phyloP scores from a whole-genome alignment of 352 stramenopile species.

The Globisporangium sylvaticum region DNA sequence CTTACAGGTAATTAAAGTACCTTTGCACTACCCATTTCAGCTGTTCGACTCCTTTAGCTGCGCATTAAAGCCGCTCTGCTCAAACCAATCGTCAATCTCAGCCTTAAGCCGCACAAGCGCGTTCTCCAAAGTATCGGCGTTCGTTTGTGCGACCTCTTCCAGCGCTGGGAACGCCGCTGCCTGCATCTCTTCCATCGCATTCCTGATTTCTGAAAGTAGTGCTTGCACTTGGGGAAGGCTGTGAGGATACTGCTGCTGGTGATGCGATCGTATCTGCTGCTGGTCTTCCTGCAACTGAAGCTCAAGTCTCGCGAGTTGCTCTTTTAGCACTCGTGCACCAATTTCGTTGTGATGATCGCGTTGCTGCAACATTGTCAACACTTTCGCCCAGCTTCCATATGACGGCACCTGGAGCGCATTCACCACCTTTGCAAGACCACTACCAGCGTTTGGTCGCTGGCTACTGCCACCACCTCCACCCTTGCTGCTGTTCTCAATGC shows the following conservation, averaged over 20 bases:
- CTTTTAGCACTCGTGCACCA: neutral
- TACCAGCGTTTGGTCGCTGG: neutral
- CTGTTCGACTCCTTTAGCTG: conserved; percentile 1
- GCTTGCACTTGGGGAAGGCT: neutral
- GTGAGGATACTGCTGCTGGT: neutral
- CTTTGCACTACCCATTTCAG: neutral
- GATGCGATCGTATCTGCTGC: conserved; percentile 12
- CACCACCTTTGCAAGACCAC: conserved; percentile 19
- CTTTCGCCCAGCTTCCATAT: conserved; percentile 23
- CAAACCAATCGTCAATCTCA: conserved; percentile 28
- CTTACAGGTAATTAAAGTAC: neutral
- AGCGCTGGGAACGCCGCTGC: conserved; percentile 19
- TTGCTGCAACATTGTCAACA: conserved; percentile 18
- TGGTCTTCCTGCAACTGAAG: conserved; percentile 21
- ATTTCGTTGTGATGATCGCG: neutral
- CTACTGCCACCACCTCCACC: neutral
- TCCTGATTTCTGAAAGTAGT: conserved; percentile 17
- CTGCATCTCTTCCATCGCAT: conserved; percentile 16
- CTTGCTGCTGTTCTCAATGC: neutral
- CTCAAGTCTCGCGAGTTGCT: conserved; percentile 15
- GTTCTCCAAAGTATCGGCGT: conserved; percentile 18
- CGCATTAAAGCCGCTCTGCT: conserved; percentile 29
- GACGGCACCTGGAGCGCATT: conserved; percentile 14
- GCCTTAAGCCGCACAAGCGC: conserved; percentile 23
- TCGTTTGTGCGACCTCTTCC: conserved; percentile 23